Percentiles rank a stretch among this genome's conserved stretches.
These are phyloP conservation scores for Microstroma glucosiphilum DNA, from an alignment of 1,284 basidiomycete genomes.

Conservation along the genomic window DNA sequence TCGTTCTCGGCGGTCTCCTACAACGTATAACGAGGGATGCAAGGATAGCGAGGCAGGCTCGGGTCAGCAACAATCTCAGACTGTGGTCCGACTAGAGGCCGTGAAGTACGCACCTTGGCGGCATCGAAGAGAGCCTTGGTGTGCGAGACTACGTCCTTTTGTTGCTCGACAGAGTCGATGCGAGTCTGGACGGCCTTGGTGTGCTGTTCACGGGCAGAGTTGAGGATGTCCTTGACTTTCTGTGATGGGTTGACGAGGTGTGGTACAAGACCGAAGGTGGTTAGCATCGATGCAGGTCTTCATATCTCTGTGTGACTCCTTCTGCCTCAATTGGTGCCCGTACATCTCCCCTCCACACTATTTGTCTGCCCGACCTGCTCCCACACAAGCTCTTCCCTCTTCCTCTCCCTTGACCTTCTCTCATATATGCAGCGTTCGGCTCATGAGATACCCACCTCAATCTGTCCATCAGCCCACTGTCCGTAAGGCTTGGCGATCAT, in stretches of 20 bases:
- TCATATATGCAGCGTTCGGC: no score
- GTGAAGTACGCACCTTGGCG: slow-evolving; percentile 64
- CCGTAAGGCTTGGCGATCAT: slow-evolving; percentile 75
- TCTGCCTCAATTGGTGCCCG: no score
- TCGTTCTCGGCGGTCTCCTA: slow-evolving; percentile 89
- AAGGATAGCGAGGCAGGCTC: background rate
- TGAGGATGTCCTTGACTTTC: slow-evolving; percentile 74
- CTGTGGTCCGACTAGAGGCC: no score
- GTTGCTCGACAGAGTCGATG: slow-evolving; percentile 80
- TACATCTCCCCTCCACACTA: no score
- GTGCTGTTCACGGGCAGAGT: slow-evolving; percentile 78
- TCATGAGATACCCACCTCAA: slow-evolving; percentile 28
- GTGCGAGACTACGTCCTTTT: slow-evolving; percentile 87
- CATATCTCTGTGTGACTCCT: background rate
- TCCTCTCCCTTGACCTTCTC: no score
- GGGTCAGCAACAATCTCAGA: background rate
- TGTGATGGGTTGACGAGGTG: slow-evolving; percentile 13
- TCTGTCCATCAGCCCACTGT: slow-evolving; percentile 67
- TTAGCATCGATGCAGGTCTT: background rate
- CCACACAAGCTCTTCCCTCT: no score
- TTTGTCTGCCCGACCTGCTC: no score
- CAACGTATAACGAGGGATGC: background rate
- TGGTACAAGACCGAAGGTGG: background rate
- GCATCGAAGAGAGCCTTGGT: slow-evolving; percentile 85
- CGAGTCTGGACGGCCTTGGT: slow-evolving; percentile 87